Percentiles rank a stretch among this genome's conserved stretches.
Evolutionary conservation across 345 rosid genomes (phyloP).

Genomic region (Bruguiera gymnorhiza): DNA sequence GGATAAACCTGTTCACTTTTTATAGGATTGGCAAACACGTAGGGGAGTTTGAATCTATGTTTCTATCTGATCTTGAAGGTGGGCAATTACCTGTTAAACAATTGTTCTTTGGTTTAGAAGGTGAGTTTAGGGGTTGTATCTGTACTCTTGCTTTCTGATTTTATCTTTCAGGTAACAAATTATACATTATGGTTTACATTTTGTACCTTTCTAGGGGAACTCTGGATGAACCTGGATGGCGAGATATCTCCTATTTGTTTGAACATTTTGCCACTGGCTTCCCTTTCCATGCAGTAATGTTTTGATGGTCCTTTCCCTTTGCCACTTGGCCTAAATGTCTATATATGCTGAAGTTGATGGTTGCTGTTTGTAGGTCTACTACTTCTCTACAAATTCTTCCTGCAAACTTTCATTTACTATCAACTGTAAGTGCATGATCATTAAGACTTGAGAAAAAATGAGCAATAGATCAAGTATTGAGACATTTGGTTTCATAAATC

Average conservation of each 20-base stretch:
- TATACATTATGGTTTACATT: slow-evolving; percentile 15
- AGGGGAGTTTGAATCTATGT: slow-evolving; percentile 75
- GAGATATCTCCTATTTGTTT: slow-evolving; percentile 76
- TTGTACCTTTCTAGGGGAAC: slow-evolving; percentile 52
- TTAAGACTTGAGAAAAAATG: slow-evolving; percentile 16
- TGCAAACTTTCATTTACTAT: slow-evolving; percentile 63
- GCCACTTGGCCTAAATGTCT: slow-evolving; percentile 6
- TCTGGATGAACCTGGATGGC: slow-evolving; percentile 95
- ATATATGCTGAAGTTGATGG: slow-evolving; percentile 22
- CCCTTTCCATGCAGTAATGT: slow-evolving; percentile 57
- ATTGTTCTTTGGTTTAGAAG: slow-evolving; percentile 59
- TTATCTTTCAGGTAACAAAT: slow-evolving; percentile 11
- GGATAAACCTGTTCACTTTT: slow-evolving; percentile 16
- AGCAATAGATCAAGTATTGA: slow-evolving; percentile 11
- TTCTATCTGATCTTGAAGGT: slow-evolving; percentile 63
- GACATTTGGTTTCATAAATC: slow-evolving; percentile 1
- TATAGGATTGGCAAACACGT: slow-evolving; percentile 67
- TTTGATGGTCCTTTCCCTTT: slow-evolving; percentile 13
- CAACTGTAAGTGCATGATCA: slow-evolving; percentile 55
- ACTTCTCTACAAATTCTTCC: slow-evolving; percentile 67
- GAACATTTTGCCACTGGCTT: slow-evolving; percentile 65
- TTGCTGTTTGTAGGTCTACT: slow-evolving; percentile 44
- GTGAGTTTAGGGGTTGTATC: slow-evolving; percentile 26
- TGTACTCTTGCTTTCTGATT: slow-evolving; percentile 7
- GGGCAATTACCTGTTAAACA: slow-evolving; percentile 45